phyloP scores from a whole-genome alignment of 768 basidiomycete species.

The Serendipita sp. region DNA sequence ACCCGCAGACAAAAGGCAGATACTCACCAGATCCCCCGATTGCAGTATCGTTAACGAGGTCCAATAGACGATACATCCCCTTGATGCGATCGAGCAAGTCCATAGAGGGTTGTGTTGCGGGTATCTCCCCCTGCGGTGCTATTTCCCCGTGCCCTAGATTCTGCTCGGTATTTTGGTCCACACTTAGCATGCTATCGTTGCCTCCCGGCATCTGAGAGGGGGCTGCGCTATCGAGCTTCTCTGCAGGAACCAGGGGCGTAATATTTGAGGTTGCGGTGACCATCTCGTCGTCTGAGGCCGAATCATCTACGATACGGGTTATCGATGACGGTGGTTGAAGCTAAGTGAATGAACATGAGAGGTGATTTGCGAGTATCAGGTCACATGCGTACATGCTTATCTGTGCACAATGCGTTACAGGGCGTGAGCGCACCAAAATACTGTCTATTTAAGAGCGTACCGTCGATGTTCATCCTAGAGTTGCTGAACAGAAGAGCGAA shows the following conservation, averaged over 20 bases:
- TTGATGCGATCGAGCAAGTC: constrained; percentile 18
- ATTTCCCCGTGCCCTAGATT: no score
- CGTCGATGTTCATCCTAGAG: no score
- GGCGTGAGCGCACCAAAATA: no score
- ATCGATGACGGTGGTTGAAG: no score
- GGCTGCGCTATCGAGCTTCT: background rate
- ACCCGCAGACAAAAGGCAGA: background rate
- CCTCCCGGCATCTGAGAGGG: background rate
- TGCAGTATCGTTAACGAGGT: constrained; percentile 35
- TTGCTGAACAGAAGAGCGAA: no score
- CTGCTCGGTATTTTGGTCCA: background rate
- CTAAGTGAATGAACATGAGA: no score
- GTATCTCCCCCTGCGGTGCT: background rate
- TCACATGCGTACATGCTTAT: no score
- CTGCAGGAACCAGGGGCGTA: background rate
- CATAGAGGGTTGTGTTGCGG: background rate
- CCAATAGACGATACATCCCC: constrained; percentile 37
- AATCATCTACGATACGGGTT: no score
- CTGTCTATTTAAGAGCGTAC: no score
- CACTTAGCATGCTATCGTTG: background rate
- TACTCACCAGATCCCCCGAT: constrained; percentile 35
- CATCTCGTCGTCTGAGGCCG: no score
- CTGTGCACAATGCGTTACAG: no score
- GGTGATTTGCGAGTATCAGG: no score
- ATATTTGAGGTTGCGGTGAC: background rate